Evolutionary conservation across 768 basidiomycete genomes (phyloP), one percentile per base, ranked within the genome.

Genomic region (Mycena floridula): DNA sequence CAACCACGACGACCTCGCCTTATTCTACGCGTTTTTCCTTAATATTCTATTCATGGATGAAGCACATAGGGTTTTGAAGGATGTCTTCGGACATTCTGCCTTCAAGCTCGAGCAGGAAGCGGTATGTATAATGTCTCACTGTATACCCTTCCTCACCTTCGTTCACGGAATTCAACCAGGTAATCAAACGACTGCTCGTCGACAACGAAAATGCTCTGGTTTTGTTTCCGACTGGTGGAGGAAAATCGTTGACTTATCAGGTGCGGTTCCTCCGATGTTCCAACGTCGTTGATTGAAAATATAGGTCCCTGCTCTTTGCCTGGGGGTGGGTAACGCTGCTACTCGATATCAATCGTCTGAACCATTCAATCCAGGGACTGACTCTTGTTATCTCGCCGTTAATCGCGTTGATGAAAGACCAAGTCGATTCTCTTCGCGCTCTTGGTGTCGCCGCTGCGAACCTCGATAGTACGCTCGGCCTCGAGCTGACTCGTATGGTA

Each of bases 191-290:
- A 3, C 54, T 74, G 1, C 24, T 74, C 1, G 68, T 64, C 16
- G 56, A 69, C 2, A 60, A 67, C 25, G 59, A 69, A 18, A 71
- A 69, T 43, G 64, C 67, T 0, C 62, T 74, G 1, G 70, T 68
- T 3, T 47, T 71, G 6, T 68, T 62, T 43, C 70, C 70, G 2
- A 71, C 70, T 18, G 69, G 69, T 49, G 64, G 45, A 22, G 47
- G 47, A 25, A n/a, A n/a, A n/a, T n/a, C n/a, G n/a, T 40, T 48
- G 12, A 47, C 43, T 16, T 50, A 50, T 11, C 44, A 45, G 42
- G 47, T 25, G 25, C 27, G n/a, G n/a, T n/a, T n/a, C n/a, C n/a
- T n/a, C n/a, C n/a, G n/a, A 39, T 25, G 43, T 48, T 15, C n/a
- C 16, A 15, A 2, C 25, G 16, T 3, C 28, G 8, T 9, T 13